Conservation (phyloP, 257 asterid species). For the Catharanthus roseus region DNA sequence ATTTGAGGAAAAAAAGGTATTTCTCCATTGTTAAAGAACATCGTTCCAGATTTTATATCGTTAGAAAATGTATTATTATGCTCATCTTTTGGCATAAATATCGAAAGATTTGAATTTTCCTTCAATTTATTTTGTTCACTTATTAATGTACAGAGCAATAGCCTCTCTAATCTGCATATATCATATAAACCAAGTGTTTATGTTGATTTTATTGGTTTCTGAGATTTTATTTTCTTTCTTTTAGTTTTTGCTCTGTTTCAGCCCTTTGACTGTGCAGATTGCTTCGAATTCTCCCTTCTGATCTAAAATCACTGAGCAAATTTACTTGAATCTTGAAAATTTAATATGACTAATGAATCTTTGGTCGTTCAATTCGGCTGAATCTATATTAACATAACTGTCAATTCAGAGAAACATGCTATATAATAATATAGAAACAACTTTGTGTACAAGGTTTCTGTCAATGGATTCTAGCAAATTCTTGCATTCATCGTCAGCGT, state of each 20-base stretch:
- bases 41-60: slow-evolving; percentile 33
- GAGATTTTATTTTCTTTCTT: too few relatives aligned
- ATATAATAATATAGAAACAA: background rate
- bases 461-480: background rate
- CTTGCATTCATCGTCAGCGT: background rate
- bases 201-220: background rate
- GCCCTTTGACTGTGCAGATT: background rate
- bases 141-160: background rate
- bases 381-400: background rate
- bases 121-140: background rate
- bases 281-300: slow-evolving; percentile 5
- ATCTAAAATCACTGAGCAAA: background rate
- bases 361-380: background rate
- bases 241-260: background rate
- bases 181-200: background rate
- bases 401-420: background rate
- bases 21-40: slow-evolving; percentile 25
- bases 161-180: background rate
- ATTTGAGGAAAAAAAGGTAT: slow-evolving; percentile 6
- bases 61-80: slow-evolving; percentile 30
- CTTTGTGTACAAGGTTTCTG: background rate
- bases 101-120: slow-evolving; percentile 12
- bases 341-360: background rate
- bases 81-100: slow-evolving; percentile 35
- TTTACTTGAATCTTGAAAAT: background rate